These are phyloP conservation scores for Chloroidium sp. DNA, from an alignment of 163 green algal species.

Conservation along the genomic window DNA sequence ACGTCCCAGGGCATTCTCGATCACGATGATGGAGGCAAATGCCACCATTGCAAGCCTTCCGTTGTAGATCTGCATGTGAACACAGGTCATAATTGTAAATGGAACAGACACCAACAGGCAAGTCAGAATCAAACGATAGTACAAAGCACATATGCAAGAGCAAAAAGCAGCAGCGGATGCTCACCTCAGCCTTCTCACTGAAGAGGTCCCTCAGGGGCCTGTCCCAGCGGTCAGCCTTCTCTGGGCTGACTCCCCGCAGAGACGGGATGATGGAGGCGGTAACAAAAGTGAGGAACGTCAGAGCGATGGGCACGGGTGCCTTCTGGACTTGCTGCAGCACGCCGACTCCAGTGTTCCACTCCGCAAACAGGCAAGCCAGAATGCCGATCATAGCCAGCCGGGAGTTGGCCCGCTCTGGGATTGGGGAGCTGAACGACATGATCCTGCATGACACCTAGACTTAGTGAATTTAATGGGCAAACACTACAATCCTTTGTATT, in stretches of 20 bases:
- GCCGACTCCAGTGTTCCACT: background rate
- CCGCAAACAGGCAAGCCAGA: background rate
- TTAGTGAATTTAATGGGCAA: no score
- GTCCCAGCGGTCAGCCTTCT: background rate
- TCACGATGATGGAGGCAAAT: no score
- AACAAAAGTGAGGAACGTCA: background rate
- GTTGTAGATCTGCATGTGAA: no score
- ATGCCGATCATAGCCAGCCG: conserved; percentile 1
- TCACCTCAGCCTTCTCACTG: background rate
- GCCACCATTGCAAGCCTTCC: no score
- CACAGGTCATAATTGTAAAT: no score
- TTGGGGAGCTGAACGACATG: background rate
- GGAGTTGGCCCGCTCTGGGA: conserved; percentile 1
- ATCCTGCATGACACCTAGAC: background rate
- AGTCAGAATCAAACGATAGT: no score
- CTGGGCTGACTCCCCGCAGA: background rate
- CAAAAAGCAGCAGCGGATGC: conserved; percentile 23
- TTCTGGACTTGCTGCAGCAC: background rate
- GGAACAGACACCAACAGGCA: no score
- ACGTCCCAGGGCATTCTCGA: no score
- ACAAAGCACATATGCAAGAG: conserved; percentile 33
- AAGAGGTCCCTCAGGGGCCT: background rate
- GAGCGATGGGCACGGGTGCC: background rate
- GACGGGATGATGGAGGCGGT: background rate
- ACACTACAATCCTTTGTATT: no score